Evolutionary conservation across 2,329 filamentous ascomycete genomes (phyloP), one percentile per base, ranked within the genome.

Genomic region (Alternaria angustiovoidea): DNA sequence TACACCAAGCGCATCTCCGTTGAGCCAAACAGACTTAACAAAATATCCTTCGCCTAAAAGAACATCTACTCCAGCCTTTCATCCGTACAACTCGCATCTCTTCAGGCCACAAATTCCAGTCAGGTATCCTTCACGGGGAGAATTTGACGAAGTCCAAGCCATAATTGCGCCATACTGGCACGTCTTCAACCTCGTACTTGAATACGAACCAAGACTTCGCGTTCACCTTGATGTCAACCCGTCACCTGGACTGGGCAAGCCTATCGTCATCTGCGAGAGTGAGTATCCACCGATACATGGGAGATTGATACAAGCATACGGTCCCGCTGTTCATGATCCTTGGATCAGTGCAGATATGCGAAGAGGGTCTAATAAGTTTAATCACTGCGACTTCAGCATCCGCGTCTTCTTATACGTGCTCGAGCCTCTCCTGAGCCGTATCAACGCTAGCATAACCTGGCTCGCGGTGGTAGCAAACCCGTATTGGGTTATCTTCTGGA

Each of bases 371-470:
- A 41, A 26, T 6, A 57, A 57, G 34, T 30, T 39, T 47, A 57
- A 46, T 16, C 47, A 52, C 38, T 60, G 57, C 34, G 53, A 60
- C 57, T 47, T 44, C 6, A 57, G 53, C n/a, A 47, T 60, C 20
- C 34, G 30, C 3, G 16, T 60, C 9, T 57, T 60, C 28, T 53
- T 60, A 3, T 1, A 5, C 5, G 30, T 42, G 14, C 47, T 60
- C 32, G 26, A 38, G 52, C 9, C 24, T 6, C 14, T 12, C 1
- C n/a, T 57, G 16, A 26, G 9, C 32, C 2, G 14, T 16, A 11
- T 57, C 2, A 20, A 32, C 8, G 53, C 47, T 24, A 51, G 22
- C 4, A 18, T 60, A 4, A 38, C 39, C 9, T 60, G 53, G 53
- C 14, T 48, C 7, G 22, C 57, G 5, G 53, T 60, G 1, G 16